Conservation (phyloP, 768 basidiomycete genomes). For the Mycena rebaudengoi region DNA sequence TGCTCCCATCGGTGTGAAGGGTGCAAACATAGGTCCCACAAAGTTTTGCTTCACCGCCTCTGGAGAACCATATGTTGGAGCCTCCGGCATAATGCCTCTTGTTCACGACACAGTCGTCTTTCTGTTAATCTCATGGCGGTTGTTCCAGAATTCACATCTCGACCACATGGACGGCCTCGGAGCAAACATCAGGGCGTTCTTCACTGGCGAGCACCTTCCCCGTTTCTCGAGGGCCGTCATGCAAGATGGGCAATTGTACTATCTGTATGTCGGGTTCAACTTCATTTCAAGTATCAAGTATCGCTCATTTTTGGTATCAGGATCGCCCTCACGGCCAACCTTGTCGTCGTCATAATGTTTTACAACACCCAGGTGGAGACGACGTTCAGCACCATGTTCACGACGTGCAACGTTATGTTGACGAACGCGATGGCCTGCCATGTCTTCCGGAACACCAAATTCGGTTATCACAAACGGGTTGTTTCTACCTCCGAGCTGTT, state of each 20-base stretch:
- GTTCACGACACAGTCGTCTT: slow-evolving; percentile 45
- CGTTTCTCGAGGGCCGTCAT: background rate
- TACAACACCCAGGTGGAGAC: slow-evolving; percentile 29
- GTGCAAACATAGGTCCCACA: slow-evolving; percentile 41
- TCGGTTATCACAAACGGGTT: background rate
- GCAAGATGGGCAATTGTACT: slow-evolving; percentile 48
- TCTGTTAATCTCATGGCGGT: slow-evolving; percentile 40
- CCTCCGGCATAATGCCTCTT: slow-evolving; percentile 36
- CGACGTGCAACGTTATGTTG: slow-evolving; percentile 37
- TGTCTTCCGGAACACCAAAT: slow-evolving; percentile 43
- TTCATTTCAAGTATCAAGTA: slow-evolving; percentile 21
- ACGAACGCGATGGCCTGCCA: slow-evolving; percentile 43
- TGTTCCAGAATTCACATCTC: slow-evolving; percentile 29
- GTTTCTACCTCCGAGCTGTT: background rate
- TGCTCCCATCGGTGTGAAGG: slow-evolving; percentile 34
- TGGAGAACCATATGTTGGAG: slow-evolving; percentile 33
- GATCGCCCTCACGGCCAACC: slow-evolving; percentile 41
- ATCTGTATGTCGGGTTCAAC: slow-evolving; percentile 35
- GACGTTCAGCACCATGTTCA: slow-evolving; percentile 31
- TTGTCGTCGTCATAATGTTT: slow-evolving; percentile 31
- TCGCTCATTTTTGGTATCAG: slow-evolving; percentile 25
- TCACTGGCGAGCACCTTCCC: slow-evolving; percentile 17
- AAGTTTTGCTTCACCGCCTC: slow-evolving; percentile 37
- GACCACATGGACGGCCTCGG: slow-evolving; percentile 7
- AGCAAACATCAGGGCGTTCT: slow-evolving; percentile 27